Conservation (phyloP, 2,329 filamentous ascomycete genomes). For the Xylariaceae sp. region DNA sequence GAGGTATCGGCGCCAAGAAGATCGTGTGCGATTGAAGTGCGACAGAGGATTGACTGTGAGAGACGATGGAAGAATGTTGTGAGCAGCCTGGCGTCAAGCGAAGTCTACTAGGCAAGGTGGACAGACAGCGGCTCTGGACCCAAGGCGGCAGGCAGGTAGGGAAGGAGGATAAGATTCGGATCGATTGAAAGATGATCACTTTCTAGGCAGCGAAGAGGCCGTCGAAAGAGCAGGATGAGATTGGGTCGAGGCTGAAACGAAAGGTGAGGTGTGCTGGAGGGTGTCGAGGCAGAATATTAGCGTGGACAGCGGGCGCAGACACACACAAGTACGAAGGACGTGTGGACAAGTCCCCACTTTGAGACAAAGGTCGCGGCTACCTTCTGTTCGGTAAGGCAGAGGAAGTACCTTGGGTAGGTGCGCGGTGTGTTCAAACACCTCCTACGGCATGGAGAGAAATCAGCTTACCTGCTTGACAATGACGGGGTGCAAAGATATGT, state of each 20-base stretch:
- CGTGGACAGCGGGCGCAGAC: conserved; percentile 2
- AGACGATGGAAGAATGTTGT: too few relatives aligned
- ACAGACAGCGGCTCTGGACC: background rate
- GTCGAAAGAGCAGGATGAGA: conserved; percentile 2
- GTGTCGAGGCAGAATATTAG: conserved; percentile 17
- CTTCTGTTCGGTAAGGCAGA: too few relatives aligned
- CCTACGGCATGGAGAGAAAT: too few relatives aligned
- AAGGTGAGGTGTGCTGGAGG: conserved; percentile 11
- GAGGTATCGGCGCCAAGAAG: background rate
- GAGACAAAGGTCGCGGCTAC: too few relatives aligned
- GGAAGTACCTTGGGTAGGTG: too few relatives aligned
- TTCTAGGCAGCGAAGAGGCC: background rate
- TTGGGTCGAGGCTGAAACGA: conserved; percentile 8
- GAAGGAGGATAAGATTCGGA: background rate
- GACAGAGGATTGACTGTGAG: background rate
- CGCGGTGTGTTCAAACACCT: too few relatives aligned
- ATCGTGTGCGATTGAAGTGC: background rate
- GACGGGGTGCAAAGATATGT: too few relatives aligned
- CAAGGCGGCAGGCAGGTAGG: background rate
- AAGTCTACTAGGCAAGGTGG: background rate
- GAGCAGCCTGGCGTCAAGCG: too few relatives aligned
- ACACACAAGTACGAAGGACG: background rate
- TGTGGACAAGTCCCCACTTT: background rate
- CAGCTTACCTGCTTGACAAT: background rate
- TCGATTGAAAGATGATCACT: background rate